Conservation (phyloP, 352 stramenopile genomes). For the Bremia lactucae region DNA sequence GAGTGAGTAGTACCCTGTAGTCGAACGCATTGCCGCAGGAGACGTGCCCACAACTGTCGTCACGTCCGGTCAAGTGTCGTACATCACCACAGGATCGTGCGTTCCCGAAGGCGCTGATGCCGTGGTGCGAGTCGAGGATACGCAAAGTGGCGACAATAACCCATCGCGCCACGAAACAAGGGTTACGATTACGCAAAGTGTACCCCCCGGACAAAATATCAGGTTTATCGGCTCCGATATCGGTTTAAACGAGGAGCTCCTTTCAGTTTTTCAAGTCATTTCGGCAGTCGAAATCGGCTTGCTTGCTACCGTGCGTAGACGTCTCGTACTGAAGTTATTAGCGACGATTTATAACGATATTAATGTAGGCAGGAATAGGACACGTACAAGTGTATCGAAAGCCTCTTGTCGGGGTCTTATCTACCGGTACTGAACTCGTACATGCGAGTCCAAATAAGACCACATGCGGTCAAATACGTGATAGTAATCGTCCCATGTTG, state of each 20-base stretch:
- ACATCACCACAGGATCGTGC: conserved; percentile 92
- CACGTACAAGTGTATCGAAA: conserved; percentile 57
- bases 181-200: conserved; percentile 56
- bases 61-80: conserved; percentile 49
- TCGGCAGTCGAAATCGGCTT: conserved; percentile 87
- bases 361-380: conserved; percentile 48
- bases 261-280: conserved; percentile 63
- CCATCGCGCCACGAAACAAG: conserved; percentile 22
- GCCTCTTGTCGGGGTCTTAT: conserved; percentile 88
- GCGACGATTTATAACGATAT: conserved; percentile 1
- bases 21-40: conserved; percentile 61
- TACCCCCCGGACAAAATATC: conserved; percentile 61
- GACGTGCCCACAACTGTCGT: conserved; percentile 33
- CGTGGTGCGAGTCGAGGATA: conserved; percentile 93
- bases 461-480: conserved; percentile 80
- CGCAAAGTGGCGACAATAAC: conserved; percentile 33
- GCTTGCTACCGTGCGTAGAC: conserved; percentile 68
- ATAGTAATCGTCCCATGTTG: conserved; percentile 93
- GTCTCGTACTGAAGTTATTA: neutral
- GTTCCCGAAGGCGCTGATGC: conserved; percentile 86
- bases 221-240: conserved; percentile 90
- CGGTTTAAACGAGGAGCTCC: conserved; percentile 50
- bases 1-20: conserved; percentile 43
- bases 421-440: conserved; percentile 92
- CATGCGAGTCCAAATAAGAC: conserved; percentile 36